Percentiles rank a stretch among this genome's conserved stretches.
Conservation (phyloP, 139 green algal genomes). For the Axilococcus clingmanii region DNA sequence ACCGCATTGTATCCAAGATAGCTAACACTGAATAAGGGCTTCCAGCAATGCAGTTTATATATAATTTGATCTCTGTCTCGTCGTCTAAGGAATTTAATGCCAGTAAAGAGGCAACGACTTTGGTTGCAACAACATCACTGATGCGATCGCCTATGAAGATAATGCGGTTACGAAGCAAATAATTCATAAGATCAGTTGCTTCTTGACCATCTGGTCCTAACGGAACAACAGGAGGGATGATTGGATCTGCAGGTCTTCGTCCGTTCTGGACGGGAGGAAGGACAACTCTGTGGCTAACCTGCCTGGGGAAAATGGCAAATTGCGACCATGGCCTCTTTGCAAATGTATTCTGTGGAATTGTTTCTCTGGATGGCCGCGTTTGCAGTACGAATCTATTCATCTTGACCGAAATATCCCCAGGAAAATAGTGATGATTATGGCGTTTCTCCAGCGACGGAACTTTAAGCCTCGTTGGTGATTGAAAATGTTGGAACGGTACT, state of each 20-base stretch:
- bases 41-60: constrained; percentile 85
- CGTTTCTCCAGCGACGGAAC: too few species aligned
- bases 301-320: background rate
- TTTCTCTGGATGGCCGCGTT: too few species aligned
- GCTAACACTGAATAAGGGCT: constrained; percentile 68
- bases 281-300: background rate
- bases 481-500: too few species aligned
- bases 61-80: constrained; percentile 82
- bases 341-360: too few species aligned
- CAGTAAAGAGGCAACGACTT: constrained; percentile 71
- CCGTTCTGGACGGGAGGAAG: constrained; percentile 15
- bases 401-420: too few species aligned
- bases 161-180: constrained; percentile 81
- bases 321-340: background rate
- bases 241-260: constrained; percentile 21
- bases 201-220: constrained; percentile 14
- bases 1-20: constrained; percentile 82
- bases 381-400: too few species aligned
- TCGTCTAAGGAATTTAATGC: constrained; percentile 77
- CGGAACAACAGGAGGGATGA: constrained; percentile 26
- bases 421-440: too few species aligned
- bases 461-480: too few species aligned
- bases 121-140: constrained; percentile 60
- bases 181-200: constrained; percentile 68
- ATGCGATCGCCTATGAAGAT: constrained; percentile 80